phyloP scores from a whole-genome alignment of 1,284 basidiomycete species.

The Mycena sp. region DNA sequence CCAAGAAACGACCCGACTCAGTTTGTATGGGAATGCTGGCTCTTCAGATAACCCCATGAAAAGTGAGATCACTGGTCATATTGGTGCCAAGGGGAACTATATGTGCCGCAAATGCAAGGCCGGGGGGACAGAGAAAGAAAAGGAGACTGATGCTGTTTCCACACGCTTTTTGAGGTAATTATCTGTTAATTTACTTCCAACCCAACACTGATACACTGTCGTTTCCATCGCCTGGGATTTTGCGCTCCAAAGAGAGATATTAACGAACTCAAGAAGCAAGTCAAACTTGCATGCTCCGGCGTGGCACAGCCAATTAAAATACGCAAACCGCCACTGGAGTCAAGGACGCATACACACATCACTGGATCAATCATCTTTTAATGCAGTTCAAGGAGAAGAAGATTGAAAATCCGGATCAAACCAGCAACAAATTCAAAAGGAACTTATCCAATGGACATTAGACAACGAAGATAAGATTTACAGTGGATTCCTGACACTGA shows the following conservation, averaged over 20 bases:
- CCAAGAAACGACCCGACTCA: background rate
- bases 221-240: background rate
- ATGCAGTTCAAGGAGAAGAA: background rate
- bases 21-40: background rate
- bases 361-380: slow-evolving; percentile 17
- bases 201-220: background rate
- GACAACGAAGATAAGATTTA: slow-evolving; percentile 20
- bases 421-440: background rate
- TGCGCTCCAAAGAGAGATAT: background rate
- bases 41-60: slow-evolving; percentile 23
- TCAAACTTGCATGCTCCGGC: slow-evolving; percentile 2
- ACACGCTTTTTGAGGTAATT: slow-evolving; percentile 21
- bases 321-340: background rate
- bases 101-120: slow-evolving; percentile 35
- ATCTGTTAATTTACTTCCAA: background rate
- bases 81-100: slow-evolving; percentile 35
- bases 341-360: slow-evolving; percentile 22
- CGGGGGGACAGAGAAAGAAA: slow-evolving; percentile 32
- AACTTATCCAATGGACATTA: slow-evolving; percentile 33
- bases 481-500: slow-evolving; percentile 11
- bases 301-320: background rate
- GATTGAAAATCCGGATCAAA: background rate
- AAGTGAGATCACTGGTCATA: slow-evolving; percentile 32
- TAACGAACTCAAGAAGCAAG: background rate
- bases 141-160: slow-evolving; percentile 34